Evolutionary conservation across 2,329 filamentous ascomycete genomes (phyloP).

Genomic region (Fusarium foetens): DNA sequence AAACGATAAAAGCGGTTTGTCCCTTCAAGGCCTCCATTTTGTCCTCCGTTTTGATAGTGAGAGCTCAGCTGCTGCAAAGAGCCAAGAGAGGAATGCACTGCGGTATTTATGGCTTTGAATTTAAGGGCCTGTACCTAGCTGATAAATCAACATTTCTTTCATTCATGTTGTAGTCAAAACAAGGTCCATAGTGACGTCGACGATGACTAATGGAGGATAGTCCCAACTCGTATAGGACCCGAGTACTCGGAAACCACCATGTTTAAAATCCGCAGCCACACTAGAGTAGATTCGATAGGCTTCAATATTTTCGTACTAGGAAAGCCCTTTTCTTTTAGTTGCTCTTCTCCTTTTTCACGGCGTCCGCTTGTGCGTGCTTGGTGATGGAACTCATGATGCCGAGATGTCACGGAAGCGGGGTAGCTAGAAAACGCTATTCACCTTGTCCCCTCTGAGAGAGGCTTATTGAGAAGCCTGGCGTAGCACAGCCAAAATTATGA

Average conservation of each 20-base stretch:
- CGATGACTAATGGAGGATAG: not conserved
- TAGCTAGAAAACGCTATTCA: too few relatives aligned
- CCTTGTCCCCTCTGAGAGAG: too few relatives aligned
- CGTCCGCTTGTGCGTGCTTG: accelerated
- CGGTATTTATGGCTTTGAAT: not conserved
- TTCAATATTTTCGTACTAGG: accelerated
- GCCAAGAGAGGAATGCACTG: accelerated
- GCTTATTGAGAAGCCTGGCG: too few relatives aligned
- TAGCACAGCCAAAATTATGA: too few relatives aligned
- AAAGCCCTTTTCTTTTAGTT: accelerated
- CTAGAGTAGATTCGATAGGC: accelerated
- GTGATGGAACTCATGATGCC: not conserved
- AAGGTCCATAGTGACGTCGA: not conserved
- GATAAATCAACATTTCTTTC: not conserved
- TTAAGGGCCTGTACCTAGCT: accelerated
- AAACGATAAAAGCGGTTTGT: not conserved
- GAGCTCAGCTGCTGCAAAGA: accelerated
- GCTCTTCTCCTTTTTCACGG: accelerated
- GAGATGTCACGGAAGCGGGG: not conserved
- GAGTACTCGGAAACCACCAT: not conserved
- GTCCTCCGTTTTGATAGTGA: accelerated
- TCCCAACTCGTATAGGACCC: not conserved
- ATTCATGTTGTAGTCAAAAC: not conserved
- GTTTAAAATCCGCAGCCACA: not conserved
- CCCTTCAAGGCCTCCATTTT: not conserved